Conservation (phyloP, 768 basidiomycete species). For the Russula ochroleuca region DNA sequence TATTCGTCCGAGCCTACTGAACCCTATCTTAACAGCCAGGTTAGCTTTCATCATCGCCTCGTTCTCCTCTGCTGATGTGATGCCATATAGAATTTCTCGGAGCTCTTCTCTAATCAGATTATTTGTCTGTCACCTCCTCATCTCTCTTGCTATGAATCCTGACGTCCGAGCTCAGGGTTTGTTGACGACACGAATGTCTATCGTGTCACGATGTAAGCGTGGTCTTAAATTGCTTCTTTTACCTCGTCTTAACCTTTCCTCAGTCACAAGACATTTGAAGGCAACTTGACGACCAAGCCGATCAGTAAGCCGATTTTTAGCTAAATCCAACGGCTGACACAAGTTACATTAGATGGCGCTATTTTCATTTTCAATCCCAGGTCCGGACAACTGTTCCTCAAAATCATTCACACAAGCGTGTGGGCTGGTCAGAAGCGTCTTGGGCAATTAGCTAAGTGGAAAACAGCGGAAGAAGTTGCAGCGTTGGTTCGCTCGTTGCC, state of each 20-base stretch:
- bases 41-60: slow-evolving; percentile 28
- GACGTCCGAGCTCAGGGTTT: slow-evolving; percentile 58
- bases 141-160: not conserved
- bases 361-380: slow-evolving; percentile 99
- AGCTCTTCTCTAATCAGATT: slow-evolving; percentile 97
- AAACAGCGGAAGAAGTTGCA: slow-evolving; percentile 99
- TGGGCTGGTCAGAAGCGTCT: slow-evolving; percentile 99
- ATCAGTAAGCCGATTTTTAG: slow-evolving; percentile 59
- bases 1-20: slow-evolving; percentile 99
- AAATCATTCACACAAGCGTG: slow-evolving; percentile 99
- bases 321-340: slow-evolving; percentile 1
- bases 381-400: slow-evolving; percentile 96
- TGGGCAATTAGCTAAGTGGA: slow-evolving; percentile 99
- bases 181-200: slow-evolving; percentile 99
- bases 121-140: slow-evolving; percentile 56
- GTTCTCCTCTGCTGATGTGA: slow-evolving; percentile 13
- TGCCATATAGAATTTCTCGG: slow-evolving; percentile 69
- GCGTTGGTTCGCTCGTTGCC: slow-evolving; percentile 94
- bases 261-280: slow-evolving; percentile 98
- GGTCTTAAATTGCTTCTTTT: not conserved
- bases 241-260: slow-evolving; percentile 27
- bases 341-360: slow-evolving; percentile 61
- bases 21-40: slow-evolving; percentile 96
- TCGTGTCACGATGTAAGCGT: slow-evolving; percentile 80
- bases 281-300: slow-evolving; percentile 98